Base-by-base conservation (phyloP, 305 asterid genomes). In the Rubia occidens region DNA sequence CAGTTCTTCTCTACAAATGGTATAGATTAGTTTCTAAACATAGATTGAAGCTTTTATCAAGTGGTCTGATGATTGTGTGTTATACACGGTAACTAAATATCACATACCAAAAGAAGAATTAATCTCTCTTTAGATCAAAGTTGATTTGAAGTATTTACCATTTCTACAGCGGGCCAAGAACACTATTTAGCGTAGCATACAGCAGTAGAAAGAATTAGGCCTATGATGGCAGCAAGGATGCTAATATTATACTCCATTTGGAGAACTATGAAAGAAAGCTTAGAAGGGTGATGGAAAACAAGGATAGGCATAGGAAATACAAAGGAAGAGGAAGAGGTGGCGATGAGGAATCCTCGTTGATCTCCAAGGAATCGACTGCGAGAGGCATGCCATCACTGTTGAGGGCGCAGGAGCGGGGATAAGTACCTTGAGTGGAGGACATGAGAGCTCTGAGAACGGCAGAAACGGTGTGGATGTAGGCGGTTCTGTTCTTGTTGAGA, bases 301-400 rank as follows among this genome's bases (percentile, higher is more conserved):
- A 74, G 45, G 76, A 71, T 24, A 84, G 75, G 17, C 77, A 71
- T 8, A 83, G 68, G 45, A 85, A 37, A 72, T 62, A 75, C 15
- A 75, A 70, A 21, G 65, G 70, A 64, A 76, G 71, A 20, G 63
- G 77, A 67, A 75, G 53, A 51, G 51, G n/a, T 0, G 68, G 53
- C 0, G 96, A 84, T 0, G 90, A 78, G 68, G 95, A 85, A 65
- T 83, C 88, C 71, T 76, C 74, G 56, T 82, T 63, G 77, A 89
- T 85, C 70, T 89, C 93, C 0, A 95, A 82, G 47, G 96, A 92
- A 83, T 89, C 96, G 5, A 92, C 98, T 0, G 98, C 98, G 8
- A 88, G 89, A 1, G 96, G 98, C 95, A 88, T 83, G 18, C 92
- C 96, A 13, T 92, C 96, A 15, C 88, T 85, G 81, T 79, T 82